phyloP scores from a whole-genome alignment of 257 asterid species.

The Solanum ossicruentum region DNA sequence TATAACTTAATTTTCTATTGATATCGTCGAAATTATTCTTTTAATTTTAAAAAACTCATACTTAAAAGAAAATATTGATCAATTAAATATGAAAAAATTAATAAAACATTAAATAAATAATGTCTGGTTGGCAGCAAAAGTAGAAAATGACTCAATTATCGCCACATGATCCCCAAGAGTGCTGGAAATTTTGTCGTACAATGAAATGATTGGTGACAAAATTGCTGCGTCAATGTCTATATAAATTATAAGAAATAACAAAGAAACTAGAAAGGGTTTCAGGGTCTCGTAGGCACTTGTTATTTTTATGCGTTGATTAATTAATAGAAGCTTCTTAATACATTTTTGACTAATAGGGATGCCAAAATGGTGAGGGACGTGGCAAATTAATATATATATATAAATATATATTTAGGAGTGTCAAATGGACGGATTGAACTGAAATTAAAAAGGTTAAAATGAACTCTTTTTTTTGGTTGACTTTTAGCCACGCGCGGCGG shows the following conservation, averaged over 20 bases:
- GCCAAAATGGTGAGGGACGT: not conserved
- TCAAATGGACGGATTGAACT: too few species aligned
- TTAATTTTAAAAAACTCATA: not conserved
- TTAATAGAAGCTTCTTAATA: not conserved
- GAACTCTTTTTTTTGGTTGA: too few species aligned
- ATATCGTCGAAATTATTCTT: not conserved
- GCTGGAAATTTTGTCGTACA: not conserved
- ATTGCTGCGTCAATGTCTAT: not conserved
- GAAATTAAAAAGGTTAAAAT: too few species aligned
- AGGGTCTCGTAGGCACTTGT: not conserved
- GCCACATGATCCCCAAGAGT: not conserved
- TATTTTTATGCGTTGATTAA: not conserved
- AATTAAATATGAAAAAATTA: not conserved
- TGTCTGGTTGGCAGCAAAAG: not conserved
- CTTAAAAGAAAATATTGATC: not conserved
- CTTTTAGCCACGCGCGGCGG: too few species aligned
- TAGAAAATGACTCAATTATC: not conserved
- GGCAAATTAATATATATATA: not conserved
- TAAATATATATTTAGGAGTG: too few species aligned
- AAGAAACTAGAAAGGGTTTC: not conserved
- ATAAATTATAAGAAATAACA: not conserved
- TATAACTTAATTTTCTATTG: not conserved
- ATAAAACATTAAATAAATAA: not conserved
- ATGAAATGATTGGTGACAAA: not conserved
- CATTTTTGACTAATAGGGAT: not conserved